Conservation (phyloP, 1,139 yeast species). For the Candida tropicalis region DNA sequence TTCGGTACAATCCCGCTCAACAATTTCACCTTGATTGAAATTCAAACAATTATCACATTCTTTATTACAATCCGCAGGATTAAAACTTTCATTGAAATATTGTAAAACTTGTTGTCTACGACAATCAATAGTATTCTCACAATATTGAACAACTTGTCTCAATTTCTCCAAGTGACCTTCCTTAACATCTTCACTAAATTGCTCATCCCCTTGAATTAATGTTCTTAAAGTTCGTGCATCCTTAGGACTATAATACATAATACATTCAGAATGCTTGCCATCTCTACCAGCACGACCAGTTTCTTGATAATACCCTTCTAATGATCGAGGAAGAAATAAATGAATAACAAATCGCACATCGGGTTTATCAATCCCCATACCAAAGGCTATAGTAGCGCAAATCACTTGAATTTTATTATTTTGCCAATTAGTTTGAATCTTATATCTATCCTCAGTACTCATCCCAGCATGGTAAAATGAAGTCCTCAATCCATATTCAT, state of each 20-base stretch:
- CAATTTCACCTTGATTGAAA: conserved; percentile 42
- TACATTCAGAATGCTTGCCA: conserved; percentile 78
- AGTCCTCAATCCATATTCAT: conserved; percentile 61
- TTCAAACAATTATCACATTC: conserved; percentile 86
- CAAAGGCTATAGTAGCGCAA: conserved; percentile 97
- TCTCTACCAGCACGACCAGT: conserved; percentile 99
- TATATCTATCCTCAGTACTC: conserved; percentile 71
- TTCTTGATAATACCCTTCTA: conserved; percentile 97
- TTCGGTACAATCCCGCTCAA: conserved; percentile 69
- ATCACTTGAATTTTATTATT: conserved; percentile 67
- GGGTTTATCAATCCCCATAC: conserved; percentile 98
- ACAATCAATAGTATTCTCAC: conserved; percentile 90
- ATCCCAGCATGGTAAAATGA: conserved; percentile 94
- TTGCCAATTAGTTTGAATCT: conserved; percentile 85
- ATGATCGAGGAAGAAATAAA: conserved; percentile 81
- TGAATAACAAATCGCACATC: conserved; percentile 93
- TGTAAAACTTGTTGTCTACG: conserved; percentile 85
- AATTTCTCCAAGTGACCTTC: conserved; percentile 80
- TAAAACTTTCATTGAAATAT: conserved; percentile 84
- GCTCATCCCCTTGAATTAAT: conserved; percentile 77
- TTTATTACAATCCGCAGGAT: conserved; percentile 63
- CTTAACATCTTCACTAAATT: conserved; percentile 62
- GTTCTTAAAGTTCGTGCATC: conserved; percentile 77
- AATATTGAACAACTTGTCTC: conserved; percentile 84
- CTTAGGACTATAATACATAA: conserved; percentile 74